Conservation (phyloP, 2,329 filamentous ascomycete genomes). For the Aquanectria penicillioides region DNA sequence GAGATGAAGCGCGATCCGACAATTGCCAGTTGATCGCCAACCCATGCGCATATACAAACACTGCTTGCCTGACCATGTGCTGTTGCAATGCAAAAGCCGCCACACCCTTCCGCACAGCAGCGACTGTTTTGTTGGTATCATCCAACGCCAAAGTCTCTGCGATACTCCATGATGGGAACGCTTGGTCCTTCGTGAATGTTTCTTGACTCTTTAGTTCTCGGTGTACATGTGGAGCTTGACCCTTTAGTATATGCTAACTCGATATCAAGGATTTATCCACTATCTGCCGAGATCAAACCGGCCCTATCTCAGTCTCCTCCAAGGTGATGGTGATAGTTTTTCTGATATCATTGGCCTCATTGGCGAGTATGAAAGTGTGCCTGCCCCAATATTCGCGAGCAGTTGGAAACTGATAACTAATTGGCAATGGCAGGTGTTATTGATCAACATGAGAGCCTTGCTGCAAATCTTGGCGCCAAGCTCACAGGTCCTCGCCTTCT, state of each 20-base stretch:
- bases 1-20: slow-evolving; percentile 22
- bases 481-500: slow-evolving; percentile 84
- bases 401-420: slow-evolving; percentile 32
- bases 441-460: slow-evolving; percentile 86
- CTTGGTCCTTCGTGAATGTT: slow-evolving; percentile 18
- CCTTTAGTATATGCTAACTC: slow-evolving; percentile 38
- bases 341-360: slow-evolving; percentile 78
- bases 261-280: slow-evolving; percentile 56
- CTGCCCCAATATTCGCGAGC: neutral
- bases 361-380: slow-evolving; percentile 76
- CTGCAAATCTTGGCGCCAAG: slow-evolving; percentile 84
- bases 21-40: neutral
- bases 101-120: too few relatives aligned
- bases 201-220: slow-evolving; percentile 26
- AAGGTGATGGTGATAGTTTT: slow-evolving; percentile 73
- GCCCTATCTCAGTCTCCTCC: slow-evolving; percentile 61
- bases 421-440: slow-evolving; percentile 68
- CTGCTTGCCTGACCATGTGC: slow-evolving; percentile 13
- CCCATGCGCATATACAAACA: slow-evolving; percentile 4
- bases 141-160: too few relatives aligned
- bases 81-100: too few relatives aligned
- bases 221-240: slow-evolving; percentile 30
- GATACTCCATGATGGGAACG: too few relatives aligned
- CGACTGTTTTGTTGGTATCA: too few relatives aligned
- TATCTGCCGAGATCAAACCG: slow-evolving; percentile 59